Percentiles rank a stretch among this genome's conserved stretches.
phyloP scores from a whole-genome alignment of 2,329 filamentous ascomycete species.

The Nemania sp. region DNA sequence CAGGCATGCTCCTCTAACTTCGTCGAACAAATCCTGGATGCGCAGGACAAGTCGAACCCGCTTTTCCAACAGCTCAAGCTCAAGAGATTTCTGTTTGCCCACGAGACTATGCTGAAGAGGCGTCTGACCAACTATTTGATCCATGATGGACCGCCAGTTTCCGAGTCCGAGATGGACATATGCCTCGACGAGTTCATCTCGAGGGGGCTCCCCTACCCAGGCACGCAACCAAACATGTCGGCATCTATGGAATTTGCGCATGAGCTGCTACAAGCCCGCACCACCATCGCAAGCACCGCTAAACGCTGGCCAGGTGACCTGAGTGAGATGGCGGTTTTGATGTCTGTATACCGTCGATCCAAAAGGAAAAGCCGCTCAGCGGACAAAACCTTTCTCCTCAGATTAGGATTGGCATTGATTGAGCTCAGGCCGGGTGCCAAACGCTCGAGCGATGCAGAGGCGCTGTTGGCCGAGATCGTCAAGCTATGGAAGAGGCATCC shows the following conservation, averaged over 20 bases:
- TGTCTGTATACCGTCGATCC: conserved; percentile 20
- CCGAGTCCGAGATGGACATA: conserved; percentile 13
- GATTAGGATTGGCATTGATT: conserved; percentile 17
- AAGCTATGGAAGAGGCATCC: conserved; percentile 17
- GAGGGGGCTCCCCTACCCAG: conserved; percentile 9
- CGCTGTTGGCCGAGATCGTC: conserved; percentile 1
- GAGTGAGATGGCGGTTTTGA: conserved; percentile 16
- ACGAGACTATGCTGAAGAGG: conserved; percentile 19
- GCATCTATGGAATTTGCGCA: conserved; percentile 23
- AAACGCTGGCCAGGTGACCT: conserved; percentile 16
- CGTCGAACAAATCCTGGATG: conserved; percentile 17
- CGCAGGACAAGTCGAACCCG: conserved; percentile 20
- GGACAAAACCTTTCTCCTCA: conserved; percentile 14
- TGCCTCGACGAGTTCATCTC: conserved; percentile 16
- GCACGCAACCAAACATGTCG: conserved; percentile 17
- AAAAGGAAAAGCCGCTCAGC: conserved; percentile 4
- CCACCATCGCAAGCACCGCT: conserved; percentile 3
- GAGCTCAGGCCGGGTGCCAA: conserved; percentile 9
- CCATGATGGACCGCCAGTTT: conserved; percentile 18
- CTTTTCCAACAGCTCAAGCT: conserved; percentile 18
- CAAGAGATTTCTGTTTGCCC: conserved; percentile 9
- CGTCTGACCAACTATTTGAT: conserved; percentile 18
- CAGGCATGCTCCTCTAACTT: conserved; percentile 23
- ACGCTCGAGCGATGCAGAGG: conserved; percentile 1
- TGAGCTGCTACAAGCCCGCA: conserved; percentile 19